Evolutionary conservation across 1,284 basidiomycete genomes (phyloP).

Genomic region (Apiotrichum veenhuisii): DNA sequence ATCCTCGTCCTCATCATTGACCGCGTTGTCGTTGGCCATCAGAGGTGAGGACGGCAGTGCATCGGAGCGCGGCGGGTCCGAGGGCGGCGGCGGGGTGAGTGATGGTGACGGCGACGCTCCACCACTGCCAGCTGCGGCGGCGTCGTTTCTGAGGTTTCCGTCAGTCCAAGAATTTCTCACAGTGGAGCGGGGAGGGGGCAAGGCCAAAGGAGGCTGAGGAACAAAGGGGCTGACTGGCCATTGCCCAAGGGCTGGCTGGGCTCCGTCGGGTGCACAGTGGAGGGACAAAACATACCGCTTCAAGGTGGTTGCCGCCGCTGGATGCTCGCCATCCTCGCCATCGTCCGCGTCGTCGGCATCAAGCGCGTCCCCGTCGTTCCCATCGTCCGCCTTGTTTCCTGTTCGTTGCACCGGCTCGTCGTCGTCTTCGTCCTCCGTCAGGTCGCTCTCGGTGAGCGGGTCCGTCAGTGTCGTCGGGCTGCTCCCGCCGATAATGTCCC

Average conservation of each 20-base stretch:
- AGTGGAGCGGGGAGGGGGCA: too few relatives aligned
- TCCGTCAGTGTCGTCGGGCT: constrained; percentile 23
- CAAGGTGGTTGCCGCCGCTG: neutral
- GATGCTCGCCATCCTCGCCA: neutral
- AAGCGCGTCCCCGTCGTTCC: constrained; percentile 6
- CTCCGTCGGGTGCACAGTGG: too few relatives aligned
- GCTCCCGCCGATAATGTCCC: constrained; percentile 19
- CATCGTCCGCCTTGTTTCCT: constrained; percentile 4
- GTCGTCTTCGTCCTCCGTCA: constrained; percentile 27
- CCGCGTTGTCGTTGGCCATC: neutral
- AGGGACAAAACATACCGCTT: neutral
- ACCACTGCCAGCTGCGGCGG: neutral
- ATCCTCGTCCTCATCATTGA: constrained; percentile 11
- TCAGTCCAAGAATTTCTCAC: too few relatives aligned
- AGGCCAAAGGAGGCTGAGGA: too few relatives aligned
- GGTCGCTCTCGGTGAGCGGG: constrained; percentile 23
- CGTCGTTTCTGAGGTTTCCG: too few relatives aligned
- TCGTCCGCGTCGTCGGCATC: constrained; percentile 7
- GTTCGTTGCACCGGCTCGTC: constrained; percentile 10
- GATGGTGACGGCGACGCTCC: constrained; percentile 23
- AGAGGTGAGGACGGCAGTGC: constrained; percentile 10
- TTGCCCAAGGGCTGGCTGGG: too few relatives aligned
- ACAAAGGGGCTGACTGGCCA: too few relatives aligned
- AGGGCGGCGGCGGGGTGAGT: constrained; percentile 27
- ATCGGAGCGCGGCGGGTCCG: constrained; percentile 19